Evolutionary conservation across 2,329 filamentous ascomycete genomes (phyloP), one percentile per base, ranked within the genome.

Genomic region (Tolypocladium cylindrosporum): DNA sequence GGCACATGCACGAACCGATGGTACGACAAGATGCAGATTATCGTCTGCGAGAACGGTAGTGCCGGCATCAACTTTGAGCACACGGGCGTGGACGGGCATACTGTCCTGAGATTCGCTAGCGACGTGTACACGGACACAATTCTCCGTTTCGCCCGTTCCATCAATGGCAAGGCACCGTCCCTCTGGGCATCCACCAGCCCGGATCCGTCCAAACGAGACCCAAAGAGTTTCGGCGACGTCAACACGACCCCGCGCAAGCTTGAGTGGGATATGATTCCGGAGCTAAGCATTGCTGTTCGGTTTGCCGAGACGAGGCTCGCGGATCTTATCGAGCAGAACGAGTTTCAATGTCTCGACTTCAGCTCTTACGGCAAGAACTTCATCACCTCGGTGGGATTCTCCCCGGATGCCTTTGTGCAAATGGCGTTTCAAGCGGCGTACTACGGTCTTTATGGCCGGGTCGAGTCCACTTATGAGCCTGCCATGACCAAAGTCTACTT

Each of bases 21-120:
- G 94, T 99, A 99, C 69, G 94, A 99, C 75, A 99, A 99, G 77
- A 80, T 99, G 54, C 94, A 99, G 70, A 97, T 99, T 61, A 97
- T 99, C 57, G 94, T 99, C 55, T 97, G 94, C 80, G 96, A 96
- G 76, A 99, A 97, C 73, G 94, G 94, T 58, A 96, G 91, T 68
- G 94, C 94, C 0, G 94, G 94, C 7, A 97, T 99, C 83, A 99
- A 99, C 75, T 97, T 99, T 67, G 94, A 99, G 72, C 94, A 99
- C 69, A 99, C 94, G 0, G 94, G 94, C 63, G 93, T 99, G 6
- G 94, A 99, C 67, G 94, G 94, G 1, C 94, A 99, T 70, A 99
- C 94, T 0, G 94, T 99, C 27, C 82, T 99, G 56, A 88, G 94
- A 7, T 97, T 99, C 66, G 94, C 94, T 19, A 96, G 91, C 61